Percentiles rank a stretch among this genome's conserved stretches.
phyloP scores from a whole-genome alignment of 1,284 basidiomycete species.

The Anthracocystis panici-leucophaei region DNA sequence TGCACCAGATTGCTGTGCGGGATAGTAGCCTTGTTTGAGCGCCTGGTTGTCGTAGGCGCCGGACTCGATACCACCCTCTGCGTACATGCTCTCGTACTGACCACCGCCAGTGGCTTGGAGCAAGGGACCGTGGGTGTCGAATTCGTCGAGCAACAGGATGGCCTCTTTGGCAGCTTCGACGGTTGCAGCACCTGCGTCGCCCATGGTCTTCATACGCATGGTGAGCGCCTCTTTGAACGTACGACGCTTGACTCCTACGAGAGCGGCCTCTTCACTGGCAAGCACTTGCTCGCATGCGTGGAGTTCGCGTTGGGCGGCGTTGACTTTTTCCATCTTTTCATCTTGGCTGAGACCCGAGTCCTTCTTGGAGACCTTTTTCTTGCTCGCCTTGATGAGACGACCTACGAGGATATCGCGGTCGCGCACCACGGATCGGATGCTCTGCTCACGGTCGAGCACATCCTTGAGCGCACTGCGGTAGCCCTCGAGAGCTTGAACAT shows the following conservation, averaged over 20 bases:
- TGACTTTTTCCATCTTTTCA: slow-evolving; percentile 67
- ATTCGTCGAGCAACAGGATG: slow-evolving; percentile 67
- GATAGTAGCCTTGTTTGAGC: slow-evolving; percentile 35
- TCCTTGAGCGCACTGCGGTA: slow-evolving; percentile 71
- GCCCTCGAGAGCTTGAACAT: slow-evolving; percentile 69
- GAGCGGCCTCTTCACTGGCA: slow-evolving; percentile 68
- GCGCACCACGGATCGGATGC: slow-evolving; percentile 69
- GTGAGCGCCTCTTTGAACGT: slow-evolving; percentile 71
- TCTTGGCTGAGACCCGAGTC: slow-evolving; percentile 61
- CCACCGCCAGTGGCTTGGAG: slow-evolving; percentile 48
- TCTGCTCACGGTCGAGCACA: slow-evolving; percentile 70
- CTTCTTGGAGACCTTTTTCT: slow-evolving; percentile 63
- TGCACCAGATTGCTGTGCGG: slow-evolving; percentile 18
- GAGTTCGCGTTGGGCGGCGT: slow-evolving; percentile 70
- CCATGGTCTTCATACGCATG: slow-evolving; percentile 70
- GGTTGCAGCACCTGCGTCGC: slow-evolving; percentile 70
- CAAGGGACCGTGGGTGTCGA: slow-evolving; percentile 65
- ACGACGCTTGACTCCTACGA: slow-evolving; percentile 70
- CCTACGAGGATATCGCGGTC: slow-evolving; percentile 71
- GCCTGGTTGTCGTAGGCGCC: slow-evolving; percentile 46
- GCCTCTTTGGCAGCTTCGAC: slow-evolving; percentile 69
- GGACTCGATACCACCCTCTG: slow-evolving; percentile 32
- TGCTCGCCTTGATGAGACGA: slow-evolving; percentile 70
- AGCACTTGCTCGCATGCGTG: slow-evolving; percentile 70
- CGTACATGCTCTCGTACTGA: slow-evolving; percentile 58